Base-by-base conservation (phyloP, 1,284 basidiomycete species). In the Boletus smithii region DNA sequence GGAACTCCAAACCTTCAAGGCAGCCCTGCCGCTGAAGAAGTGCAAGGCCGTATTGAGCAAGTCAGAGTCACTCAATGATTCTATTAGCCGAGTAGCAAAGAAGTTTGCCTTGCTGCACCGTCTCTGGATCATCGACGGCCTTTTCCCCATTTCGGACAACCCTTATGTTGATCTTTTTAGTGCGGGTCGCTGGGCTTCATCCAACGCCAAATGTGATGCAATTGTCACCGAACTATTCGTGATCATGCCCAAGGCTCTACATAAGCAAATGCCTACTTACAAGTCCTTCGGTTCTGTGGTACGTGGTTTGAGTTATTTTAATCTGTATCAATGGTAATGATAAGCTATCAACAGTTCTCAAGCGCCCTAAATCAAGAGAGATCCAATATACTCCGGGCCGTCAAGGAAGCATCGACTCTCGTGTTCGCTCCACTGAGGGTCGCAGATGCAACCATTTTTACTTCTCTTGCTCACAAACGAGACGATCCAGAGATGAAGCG, bases 351-450 rank as follows among this genome's bases (percentile, higher is more conserved):
- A 23, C 18, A 46, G 46, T 51, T 51, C 13, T 17, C 42, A 3
- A 35, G 17, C 2, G 9, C 8, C 5, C 26, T 48, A 0, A 48
- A 48, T 24, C 35, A 42, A 8, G 41, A 51, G 11, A 26, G 37
- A 16, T 48, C 46, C 8, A 48, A 51, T 5, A 48, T 51, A 16
- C 46, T 51, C 8, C 26, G 1, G 8, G 37, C n/a, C 4, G 11
- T 51, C 17, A 51, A 48, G 45, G 42, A 51, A 31, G 26, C 32
- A 4, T 18, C 29, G 0, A 3, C 40, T 8, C 31, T 39, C 7
- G 6, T 50, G 5, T 50, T 50, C n/a, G 32, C 26, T 11, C 26
- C 26, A 10, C 26, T 27, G 2, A 27, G 10, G 26, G 26, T 27
- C 10, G 4, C 10, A 1, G 10, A 27, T 10, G 8, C 26, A 27